Base-by-base conservation (phyloP, 768 basidiomycete genomes). In the Mrakia blollopis region DNA sequence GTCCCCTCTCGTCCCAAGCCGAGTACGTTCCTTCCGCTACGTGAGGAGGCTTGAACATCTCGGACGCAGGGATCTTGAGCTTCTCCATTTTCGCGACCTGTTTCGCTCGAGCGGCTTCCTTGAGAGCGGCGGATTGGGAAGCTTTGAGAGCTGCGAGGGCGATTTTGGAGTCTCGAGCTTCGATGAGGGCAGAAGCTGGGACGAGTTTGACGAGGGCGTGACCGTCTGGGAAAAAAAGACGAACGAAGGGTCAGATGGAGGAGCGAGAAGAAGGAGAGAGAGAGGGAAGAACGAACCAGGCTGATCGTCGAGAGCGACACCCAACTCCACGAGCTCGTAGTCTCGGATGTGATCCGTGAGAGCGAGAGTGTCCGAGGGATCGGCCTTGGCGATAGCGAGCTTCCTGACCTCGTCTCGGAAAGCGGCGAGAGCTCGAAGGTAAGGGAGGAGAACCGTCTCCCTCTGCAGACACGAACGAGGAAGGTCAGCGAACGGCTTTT, bases 231-330 rank as follows among this genome's bases (percentile, higher is more conserved):
- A 32, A 63, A 61, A 37, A n/a, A 32, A 23, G 25, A 39, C 8
- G 16, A 61, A 68, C 63, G 30, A 9, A 44, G 72, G 50, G 73
- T 47, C 50, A 78, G 79, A 52, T 14, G 70, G 47, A 23, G n/a
- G 74, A 37, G 32, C 28, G 35, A 73, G 68, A 37, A 37, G 32
- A 30, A 21, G 30, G 3, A 23, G 63, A 41, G 16, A 72, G 63
- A 6, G 68, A 39, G 54, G 60, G 52, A 76, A 37, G 39, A 54
- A 83, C 85, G 71, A 79, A 90, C 94, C 94, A 86, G 95, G 93
- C 85, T 94, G 93, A 85, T 99, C 97, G 82, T 98, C 97, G 47
- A 99, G 86, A 11, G 94, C 94, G 9, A 99, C 93, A 11, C 97
- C 97, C 70, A 98, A 86, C n/a, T 94, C 91, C 61, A 95, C 90